phyloP scores from a whole-genome alignment of 1,139 yeast species.

The Kodamaea sp. region DNA sequence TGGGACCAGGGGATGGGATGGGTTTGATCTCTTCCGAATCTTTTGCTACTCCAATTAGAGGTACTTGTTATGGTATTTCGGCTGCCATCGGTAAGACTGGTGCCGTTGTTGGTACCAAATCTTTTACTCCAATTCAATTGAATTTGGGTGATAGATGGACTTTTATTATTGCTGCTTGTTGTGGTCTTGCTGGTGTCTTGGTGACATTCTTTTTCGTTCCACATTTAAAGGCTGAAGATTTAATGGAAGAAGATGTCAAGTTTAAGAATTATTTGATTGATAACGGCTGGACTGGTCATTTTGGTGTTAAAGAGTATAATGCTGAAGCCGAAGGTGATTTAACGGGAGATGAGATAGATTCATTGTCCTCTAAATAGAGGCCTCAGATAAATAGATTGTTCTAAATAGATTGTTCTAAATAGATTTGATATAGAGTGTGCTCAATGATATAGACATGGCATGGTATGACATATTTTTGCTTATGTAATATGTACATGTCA shows the following conservation, averaged over 20 bases:
- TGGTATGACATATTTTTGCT: no score
- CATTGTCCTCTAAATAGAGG: no score
- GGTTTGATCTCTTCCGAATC: constrained; percentile 67
- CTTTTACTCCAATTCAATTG: constrained; percentile 41
- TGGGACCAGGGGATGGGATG: constrained; percentile 76
- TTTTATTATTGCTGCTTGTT: constrained; percentile 61
- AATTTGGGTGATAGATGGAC: constrained; percentile 26
- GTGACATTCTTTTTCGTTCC: constrained; percentile 63
- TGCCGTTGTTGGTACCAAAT: constrained; percentile 47
- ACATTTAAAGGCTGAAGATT: constrained; percentile 62
- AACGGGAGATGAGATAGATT: background rate
- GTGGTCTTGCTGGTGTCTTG: constrained; percentile 66
- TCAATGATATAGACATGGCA: no score
- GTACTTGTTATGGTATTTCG: constrained; percentile 52
- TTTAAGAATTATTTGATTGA: constrained; percentile 58
- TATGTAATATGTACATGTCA: no score
- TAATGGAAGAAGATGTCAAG: constrained; percentile 59
- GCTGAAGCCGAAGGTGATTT: constrained; percentile 11
- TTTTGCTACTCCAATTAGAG: constrained; percentile 73
- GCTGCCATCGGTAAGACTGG: constrained; percentile 52
- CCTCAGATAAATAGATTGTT: no score
- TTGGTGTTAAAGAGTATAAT: constrained; percentile 41
- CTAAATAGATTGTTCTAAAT: no score
- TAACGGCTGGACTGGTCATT: constrained; percentile 65
- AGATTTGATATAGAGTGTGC: no score